Base-by-base conservation (phyloP, 2,329 filamentous ascomycete genomes). In the Fusarium pseudoanthophilum region DNA sequence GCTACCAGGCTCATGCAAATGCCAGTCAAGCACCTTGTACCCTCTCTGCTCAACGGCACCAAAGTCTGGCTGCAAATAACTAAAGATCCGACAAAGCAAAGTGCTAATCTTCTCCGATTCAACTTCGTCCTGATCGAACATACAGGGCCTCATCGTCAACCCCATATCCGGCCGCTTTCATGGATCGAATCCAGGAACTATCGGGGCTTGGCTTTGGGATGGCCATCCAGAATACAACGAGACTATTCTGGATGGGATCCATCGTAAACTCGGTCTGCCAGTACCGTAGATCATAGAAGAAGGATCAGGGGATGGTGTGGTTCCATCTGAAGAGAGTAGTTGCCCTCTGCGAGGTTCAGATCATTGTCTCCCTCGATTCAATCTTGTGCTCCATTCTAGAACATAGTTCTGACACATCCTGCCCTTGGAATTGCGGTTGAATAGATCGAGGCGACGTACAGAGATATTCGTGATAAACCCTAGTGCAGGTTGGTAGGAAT, bases 1-100 rank as follows among this genome's bases (percentile, higher is more conserved):
- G 7, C 8, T 11, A 9, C 9, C 8, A 16, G 49, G 49, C 32
- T 52, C 49, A 8, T 52, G 13, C 7, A 52, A 4, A 20, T 36
- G 30, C 49, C 49, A 52, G 2, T 26, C 8, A 26, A 36, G 49
- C 1, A 52, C n/a, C 3, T 26, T 16, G 7, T 36, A 36, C 4
- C 49, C n/a, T 24, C 18, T 24, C 20, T 20, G 6, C 32, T 52
- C n/a, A 0, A 52, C 2, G 6, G 13, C 13, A 8, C 13, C 0
- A 11, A 52, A 52, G 2, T 26, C 9, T 2, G 18, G 49, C 13
- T 26, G 49, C 4, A 52, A 2, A 26, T 36, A 20, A 20, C 20
- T 4, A 21, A 26, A 52, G 9, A 11, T 26, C 1, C 32, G 49
- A 11, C 32, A 52, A 16, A 18, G 18, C 1, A 52, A 21, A 52